Base-by-base conservation (phyloP, 805 yeast species). In the Metschnikowia continentalis region DNA sequence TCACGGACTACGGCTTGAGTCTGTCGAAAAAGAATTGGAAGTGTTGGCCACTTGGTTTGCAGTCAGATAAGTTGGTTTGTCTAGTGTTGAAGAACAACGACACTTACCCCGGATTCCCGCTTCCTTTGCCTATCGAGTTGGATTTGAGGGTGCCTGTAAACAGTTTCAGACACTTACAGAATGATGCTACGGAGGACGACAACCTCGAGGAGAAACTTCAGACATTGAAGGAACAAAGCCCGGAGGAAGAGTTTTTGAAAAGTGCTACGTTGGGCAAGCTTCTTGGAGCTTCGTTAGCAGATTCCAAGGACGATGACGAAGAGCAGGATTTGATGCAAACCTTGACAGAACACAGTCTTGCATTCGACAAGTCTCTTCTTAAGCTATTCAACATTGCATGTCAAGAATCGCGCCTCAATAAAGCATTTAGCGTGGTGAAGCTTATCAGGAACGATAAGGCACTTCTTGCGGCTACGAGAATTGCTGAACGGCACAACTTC, bases 41-140 rank as follows among this genome's bases (percentile, higher is more conserved):
- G 48, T 84, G 86, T 57, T 90, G 97, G 97, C 97, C 97, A 20
- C 72, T 92, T 47, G 96, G 96, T 2, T 68, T 88, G 35, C 79
- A 81, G 51, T 78, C 77, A 46, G 90, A 87, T 52, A 80, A 82
- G 53, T 78, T 90, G 59, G 82, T 80, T 56, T 88, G 95, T 66
- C 77, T 90, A 47, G 77, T 89, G 19, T 78, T 89, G 54, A 86
- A 88, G 67, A 91, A 90, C 20, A 66, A 62, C 48, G 65, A 61
- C 40, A 71, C 72, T 32, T 85, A 85, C 67, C 97, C 97, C 0
- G 80, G 82, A 3, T 83, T 89, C 61, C 98, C 98, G 13, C 69
- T 94, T 46, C 87, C 96, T 0, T 74, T 90, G 50, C 92, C 96
- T 0, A 78, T 90, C 10, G 96, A 89, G 60, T 66, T 92, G 56